phyloP scores from a whole-genome alignment of 2,329 filamentous ascomycete species.

The Curvularia hawaiiensis region DNA sequence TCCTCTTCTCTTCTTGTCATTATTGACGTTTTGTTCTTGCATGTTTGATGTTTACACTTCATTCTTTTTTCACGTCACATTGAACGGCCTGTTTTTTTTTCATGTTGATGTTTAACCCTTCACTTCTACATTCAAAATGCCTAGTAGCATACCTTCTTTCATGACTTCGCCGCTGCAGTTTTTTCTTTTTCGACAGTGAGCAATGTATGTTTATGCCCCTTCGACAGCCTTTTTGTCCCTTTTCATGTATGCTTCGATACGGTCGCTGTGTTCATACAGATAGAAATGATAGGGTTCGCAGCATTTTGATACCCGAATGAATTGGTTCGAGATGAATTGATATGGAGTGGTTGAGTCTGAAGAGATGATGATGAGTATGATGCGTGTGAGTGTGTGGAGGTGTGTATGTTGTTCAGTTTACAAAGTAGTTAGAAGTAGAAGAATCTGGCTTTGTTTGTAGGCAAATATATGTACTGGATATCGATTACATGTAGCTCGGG shows the following conservation, averaged over 20 bases:
- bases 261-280: background rate
- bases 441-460: background rate
- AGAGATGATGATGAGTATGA: background rate
- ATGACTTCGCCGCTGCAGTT: background rate
- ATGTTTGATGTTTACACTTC: background rate
- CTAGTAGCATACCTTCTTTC: background rate
- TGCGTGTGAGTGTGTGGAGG: background rate
- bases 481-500: no score
- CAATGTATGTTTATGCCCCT: background rate
- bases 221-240: background rate
- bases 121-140: background rate
- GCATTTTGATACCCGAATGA: constrained; percentile 1
- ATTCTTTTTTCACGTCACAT: background rate
- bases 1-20: background rate
- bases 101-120: background rate
- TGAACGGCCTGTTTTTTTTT: background rate
- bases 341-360: background rate
- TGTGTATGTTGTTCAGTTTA: background rate
- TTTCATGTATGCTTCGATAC: background rate
- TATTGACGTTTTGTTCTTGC: no score
- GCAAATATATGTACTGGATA: background rate
- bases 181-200: background rate
- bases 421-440: background rate
- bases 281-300: background rate
- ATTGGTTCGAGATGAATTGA: background rate